Percentiles rank a stretch among this genome's conserved stretches.
These are phyloP conservation scores for Penicillium verrucosum DNA, from an alignment of 2,329 filamentous ascomycete species.

Conservation along the genomic window DNA sequence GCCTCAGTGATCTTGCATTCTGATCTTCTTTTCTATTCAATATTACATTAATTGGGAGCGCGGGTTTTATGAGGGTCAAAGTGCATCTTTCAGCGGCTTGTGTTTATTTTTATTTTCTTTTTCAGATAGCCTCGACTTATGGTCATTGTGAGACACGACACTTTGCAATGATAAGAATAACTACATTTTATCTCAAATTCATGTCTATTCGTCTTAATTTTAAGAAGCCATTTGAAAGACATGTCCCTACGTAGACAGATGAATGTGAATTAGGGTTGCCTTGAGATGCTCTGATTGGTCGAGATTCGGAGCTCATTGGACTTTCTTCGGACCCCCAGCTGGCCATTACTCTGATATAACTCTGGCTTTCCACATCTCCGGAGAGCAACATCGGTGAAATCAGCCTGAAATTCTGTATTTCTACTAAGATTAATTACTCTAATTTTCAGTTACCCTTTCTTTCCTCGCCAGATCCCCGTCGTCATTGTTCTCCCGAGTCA, in stretches of 20 bases:
- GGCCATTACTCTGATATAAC: background rate
- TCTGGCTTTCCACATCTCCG: background rate
- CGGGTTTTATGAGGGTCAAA: background rate
- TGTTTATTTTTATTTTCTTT: background rate
- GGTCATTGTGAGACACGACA: background rate
- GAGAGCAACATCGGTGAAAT: background rate
- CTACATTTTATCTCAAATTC: background rate
- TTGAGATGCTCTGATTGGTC: slow-evolving; percentile 4
- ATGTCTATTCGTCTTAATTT: background rate
- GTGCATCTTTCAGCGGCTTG: slow-evolving; percentile 2
- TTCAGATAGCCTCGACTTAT: background rate
- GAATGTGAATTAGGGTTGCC: slow-evolving; percentile 2
- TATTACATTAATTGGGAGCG: slow-evolving; percentile 1
- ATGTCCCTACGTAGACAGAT: background rate
- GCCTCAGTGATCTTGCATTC: background rate
- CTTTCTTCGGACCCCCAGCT: background rate
- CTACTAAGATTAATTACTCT: background rate
- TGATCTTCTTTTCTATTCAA: slow-evolving; percentile 1
- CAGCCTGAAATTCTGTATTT: background rate
- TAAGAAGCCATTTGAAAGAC: background rate
- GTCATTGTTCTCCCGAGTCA: background rate
- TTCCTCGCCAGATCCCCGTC: background rate
- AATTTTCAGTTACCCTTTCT: too few relatives aligned
- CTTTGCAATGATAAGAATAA: background rate
- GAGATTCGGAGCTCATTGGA: slow-evolving; percentile 4